Evolutionary conservation across 495 filamentous ascomycete genomes (phyloP).

Genomic region (Penicillium waksmanii): DNA sequence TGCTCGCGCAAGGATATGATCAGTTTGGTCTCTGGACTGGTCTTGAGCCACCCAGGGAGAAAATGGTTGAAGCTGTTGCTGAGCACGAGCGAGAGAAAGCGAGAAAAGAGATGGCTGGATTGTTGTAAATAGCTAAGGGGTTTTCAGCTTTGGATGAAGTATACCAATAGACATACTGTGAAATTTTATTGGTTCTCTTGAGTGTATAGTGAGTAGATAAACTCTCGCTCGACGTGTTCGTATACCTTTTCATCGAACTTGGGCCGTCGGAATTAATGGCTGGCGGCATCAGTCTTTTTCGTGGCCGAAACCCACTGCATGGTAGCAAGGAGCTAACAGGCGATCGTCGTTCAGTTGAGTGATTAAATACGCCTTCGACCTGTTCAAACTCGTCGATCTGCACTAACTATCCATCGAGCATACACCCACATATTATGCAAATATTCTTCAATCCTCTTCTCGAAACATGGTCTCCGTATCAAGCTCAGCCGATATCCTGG

Average conservation of each 20-base stretch:
- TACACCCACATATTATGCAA: neutral
- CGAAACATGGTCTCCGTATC: neutral
- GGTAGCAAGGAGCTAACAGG: neutral
- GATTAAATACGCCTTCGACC: no score
- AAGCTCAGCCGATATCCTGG: neutral
- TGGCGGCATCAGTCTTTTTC: neutral
- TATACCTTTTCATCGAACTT: no score
- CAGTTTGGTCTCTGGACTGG: slow-evolving; percentile 74
- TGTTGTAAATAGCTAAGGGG: neutral
- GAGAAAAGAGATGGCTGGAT: slow-evolving; percentile 3
- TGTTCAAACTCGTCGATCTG: no score
- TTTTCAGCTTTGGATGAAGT: neutral
- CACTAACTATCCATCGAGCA: no score
- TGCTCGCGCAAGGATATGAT: slow-evolving; percentile 72
- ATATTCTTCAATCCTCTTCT: neutral
- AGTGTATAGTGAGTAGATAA: neutral
- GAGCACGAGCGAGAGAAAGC: slow-evolving; percentile 14
- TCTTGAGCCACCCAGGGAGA: slow-evolving; percentile 27
- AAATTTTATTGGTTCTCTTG: neutral
- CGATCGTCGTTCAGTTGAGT: no score
- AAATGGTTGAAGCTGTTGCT: slow-evolving; percentile 19
- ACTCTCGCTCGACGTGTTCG: neutral
- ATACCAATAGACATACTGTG: neutral
- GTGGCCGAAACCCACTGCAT: neutral
- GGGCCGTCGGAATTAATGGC: neutral